These are phyloP conservation scores for Syzygium malaccense DNA, from an alignment of 441 rosid species.

Conservation along the genomic window DNA sequence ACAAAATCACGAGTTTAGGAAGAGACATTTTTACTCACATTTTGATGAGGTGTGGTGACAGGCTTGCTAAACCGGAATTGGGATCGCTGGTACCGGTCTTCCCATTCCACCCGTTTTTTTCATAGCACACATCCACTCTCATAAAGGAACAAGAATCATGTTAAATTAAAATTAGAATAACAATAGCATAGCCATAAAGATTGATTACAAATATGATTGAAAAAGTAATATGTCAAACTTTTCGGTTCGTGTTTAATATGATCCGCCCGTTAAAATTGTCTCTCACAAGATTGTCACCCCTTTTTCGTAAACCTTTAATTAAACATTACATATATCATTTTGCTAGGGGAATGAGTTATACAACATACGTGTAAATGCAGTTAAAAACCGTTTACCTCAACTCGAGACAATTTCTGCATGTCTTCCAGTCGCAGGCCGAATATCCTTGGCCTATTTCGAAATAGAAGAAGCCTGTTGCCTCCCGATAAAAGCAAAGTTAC, in stretches of 20 bases:
- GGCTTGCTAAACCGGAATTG: neutral
- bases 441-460: neutral
- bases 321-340: no score
- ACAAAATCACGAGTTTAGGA: no score
- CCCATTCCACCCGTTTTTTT: neutral
- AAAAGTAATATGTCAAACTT: neutral
- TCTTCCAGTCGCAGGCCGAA: neutral
- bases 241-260: fast-evolving
- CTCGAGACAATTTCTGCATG: neutral
- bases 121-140: neutral
- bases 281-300: fast-evolving
- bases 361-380: neutral
- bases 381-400: neutral
- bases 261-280: neutral
- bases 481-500: neutral
- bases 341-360: neutral
- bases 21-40: no score
- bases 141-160: neutral
- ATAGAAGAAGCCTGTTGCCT: neutral
- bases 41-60: no score
- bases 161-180: neutral
- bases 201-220: neutral
- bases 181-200: neutral
- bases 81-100: neutral
- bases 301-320: fast-evolving